These are phyloP conservation scores for Leptographium galeiforme DNA, from an alignment of 2,329 filamentous ascomycete species.

Conservation along the genomic window DNA sequence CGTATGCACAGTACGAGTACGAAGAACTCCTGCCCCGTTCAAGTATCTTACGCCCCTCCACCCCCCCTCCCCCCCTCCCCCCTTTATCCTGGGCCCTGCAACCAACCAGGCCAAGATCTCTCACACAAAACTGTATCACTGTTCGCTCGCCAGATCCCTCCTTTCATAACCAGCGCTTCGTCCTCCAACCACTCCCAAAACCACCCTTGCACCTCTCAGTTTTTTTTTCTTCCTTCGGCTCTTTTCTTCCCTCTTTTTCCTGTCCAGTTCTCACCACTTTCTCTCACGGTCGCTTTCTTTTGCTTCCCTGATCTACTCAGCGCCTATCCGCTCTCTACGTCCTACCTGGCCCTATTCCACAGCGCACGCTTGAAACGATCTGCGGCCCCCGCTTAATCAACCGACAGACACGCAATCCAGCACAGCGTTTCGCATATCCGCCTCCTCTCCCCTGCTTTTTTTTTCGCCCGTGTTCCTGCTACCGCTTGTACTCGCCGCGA, in stretches of 20 bases:
- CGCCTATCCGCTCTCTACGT: background rate
- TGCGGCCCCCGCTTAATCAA: background rate
- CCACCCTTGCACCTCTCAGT: background rate
- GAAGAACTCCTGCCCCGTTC: too few species aligned
- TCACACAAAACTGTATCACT: slow-evolving; percentile 26
- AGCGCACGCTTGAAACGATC: too few species aligned
- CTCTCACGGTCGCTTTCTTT: slow-evolving; percentile 5
- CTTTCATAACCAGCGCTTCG: slow-evolving; percentile 21
- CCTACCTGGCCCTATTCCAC: background rate
- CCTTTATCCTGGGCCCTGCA: background rate
- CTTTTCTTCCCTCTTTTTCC: background rate
- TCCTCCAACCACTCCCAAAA: background rate
- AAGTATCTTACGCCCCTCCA: background rate
- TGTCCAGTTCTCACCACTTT: slow-evolving; percentile 9
- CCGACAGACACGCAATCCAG: background rate
- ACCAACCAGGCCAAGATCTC: slow-evolving; percentile 21
- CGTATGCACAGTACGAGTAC: too few species aligned
- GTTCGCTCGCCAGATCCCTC: slow-evolving; percentile 16
- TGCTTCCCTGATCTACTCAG: background rate
- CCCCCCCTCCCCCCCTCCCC: background rate
- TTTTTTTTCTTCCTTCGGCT: background rate
- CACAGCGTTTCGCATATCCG: background rate
- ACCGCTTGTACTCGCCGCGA: too few species aligned
- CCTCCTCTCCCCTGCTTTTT: too few species aligned
- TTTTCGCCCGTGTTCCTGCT: too few species aligned